phyloP scores from a whole-genome alignment of 306 rosid species.

The Gastrolobium villosum region DNA sequence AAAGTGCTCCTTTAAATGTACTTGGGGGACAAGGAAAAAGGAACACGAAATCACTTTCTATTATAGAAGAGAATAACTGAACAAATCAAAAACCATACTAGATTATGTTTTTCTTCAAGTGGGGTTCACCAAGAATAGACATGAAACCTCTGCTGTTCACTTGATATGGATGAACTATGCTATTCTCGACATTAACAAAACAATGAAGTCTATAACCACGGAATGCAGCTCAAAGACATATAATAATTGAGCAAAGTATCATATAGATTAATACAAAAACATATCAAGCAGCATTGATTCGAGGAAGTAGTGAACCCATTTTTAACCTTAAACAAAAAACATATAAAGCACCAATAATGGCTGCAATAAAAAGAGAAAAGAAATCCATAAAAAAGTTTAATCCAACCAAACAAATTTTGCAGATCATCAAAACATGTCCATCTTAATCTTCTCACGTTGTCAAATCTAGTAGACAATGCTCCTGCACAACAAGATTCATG shows the following conservation, averaged over 20 bases:
- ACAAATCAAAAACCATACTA: slow-evolving; percentile 28
- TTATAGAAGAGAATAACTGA: slow-evolving; percentile 12
- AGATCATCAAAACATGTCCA: slow-evolving; percentile 48
- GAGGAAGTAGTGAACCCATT: slow-evolving; percentile 45
- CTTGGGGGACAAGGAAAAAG: slow-evolving; percentile 15
- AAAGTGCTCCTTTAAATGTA: slow-evolving; percentile 27
- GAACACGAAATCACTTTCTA: slow-evolving; percentile 28
- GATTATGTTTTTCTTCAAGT: slow-evolving; percentile 38
- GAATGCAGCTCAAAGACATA: slow-evolving; percentile 47
- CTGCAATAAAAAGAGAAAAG: slow-evolving; percentile 42
- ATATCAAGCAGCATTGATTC: slow-evolving; percentile 45
- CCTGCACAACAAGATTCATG: slow-evolving; percentile 49
- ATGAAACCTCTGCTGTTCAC: slow-evolving; percentile 31
- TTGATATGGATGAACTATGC: slow-evolving; percentile 7
- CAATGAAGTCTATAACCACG: slow-evolving; percentile 22
- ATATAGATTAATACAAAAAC: slow-evolving; percentile 33
- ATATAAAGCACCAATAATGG: slow-evolving; percentile 44
- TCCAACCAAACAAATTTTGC: slow-evolving; percentile 52
- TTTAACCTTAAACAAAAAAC: not conserved
- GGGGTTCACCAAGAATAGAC: slow-evolving; percentile 30
- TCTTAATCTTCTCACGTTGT: slow-evolving; percentile 50
- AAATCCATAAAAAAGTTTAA: slow-evolving; percentile 39
- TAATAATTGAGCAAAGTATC: slow-evolving; percentile 42
- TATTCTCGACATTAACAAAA: slow-evolving; percentile 22
- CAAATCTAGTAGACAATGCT: slow-evolving; percentile 45